A percentile compares a stretch with the other conserved stretches of the same genome.
Conservation (phyloP, 371 early-diverging fungal species). For the Syncephalis fuscata region DNA sequence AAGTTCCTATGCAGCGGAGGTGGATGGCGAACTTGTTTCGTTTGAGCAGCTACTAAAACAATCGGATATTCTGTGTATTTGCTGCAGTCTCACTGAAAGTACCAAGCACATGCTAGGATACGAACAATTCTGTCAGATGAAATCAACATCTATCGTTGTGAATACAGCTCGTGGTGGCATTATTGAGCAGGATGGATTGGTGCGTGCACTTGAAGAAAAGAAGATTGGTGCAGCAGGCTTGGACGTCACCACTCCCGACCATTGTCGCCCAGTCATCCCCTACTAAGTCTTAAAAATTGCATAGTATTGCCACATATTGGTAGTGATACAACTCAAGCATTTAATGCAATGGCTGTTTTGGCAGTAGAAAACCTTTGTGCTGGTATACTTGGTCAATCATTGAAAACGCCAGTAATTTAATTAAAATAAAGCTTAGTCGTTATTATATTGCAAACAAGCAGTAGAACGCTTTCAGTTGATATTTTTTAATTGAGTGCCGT, state of each 20-base stretch:
- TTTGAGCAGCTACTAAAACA: conserved; percentile 34
- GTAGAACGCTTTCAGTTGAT: too few relatives aligned
- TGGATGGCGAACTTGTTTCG: conserved; percentile 21
- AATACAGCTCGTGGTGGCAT: conserved; percentile 72
- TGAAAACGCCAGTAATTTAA: too few relatives aligned
- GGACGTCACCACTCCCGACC: conserved; percentile 83
- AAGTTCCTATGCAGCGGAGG: conserved; percentile 16
- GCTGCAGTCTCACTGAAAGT: conserved; percentile 49
- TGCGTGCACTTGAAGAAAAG: conserved; percentile 43
- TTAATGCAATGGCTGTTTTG: conserved; percentile 61
- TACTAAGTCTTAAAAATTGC: conserved; percentile 42
- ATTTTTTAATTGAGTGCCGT: too few relatives aligned
- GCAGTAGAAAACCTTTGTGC: conserved; percentile 38
- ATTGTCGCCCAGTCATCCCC: conserved; percentile 32
- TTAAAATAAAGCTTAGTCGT: too few relatives aligned
- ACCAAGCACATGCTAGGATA: conserved; percentile 57
- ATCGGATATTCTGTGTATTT: conserved; percentile 55
- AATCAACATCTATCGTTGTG: conserved; percentile 44
- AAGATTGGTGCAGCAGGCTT: conserved; percentile 53
- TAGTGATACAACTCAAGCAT: conserved; percentile 65
- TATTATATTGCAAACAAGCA: too few relatives aligned
- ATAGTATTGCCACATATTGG: conserved; percentile 41
- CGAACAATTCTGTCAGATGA: conserved; percentile 48
- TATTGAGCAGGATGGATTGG: conserved; percentile 55
- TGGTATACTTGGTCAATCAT: conserved; percentile 12